Conservation (phyloP, 2,329 filamentous ascomycete species). For the Nothophaeocryptopus gaeumannii region DNA sequence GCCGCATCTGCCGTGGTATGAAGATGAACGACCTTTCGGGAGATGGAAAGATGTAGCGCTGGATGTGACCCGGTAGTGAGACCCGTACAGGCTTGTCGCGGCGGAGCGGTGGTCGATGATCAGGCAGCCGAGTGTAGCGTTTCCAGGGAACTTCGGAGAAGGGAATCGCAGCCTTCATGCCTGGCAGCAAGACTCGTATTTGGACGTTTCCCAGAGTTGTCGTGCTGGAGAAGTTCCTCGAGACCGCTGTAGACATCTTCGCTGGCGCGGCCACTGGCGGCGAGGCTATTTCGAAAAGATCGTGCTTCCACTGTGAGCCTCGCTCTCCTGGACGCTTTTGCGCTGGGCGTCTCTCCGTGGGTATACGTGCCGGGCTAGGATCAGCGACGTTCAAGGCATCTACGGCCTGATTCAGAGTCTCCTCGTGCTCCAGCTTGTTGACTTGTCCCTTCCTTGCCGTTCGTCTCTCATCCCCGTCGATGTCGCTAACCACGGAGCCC, state of each 20-base stretch:
- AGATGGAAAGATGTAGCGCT: conserved; percentile 88
- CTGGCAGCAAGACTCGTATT: conserved; percentile 75
- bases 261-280: conserved; percentile 35
- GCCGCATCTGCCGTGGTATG: conserved; percentile 87
- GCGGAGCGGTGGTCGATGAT: conserved; percentile 88
- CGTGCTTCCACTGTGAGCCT: conserved; percentile 65
- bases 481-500: conserved; percentile 56
- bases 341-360: too few species aligned
- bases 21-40: conserved; percentile 94
- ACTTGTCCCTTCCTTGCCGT: conserved; percentile 25
- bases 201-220: conserved; percentile 80
- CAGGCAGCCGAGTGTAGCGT: conserved; percentile 89
- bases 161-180: conserved; percentile 67
- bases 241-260: conserved; percentile 34
- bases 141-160: conserved; percentile 78
- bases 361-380: conserved; percentile 32
- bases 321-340: too few species aligned
- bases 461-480: conserved; percentile 52
- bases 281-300: conserved; percentile 45
- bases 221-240: conserved; percentile 67
- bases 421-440: conserved; percentile 36
- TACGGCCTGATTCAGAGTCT: conserved; percentile 54
- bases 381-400: conserved; percentile 52
- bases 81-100: conserved; percentile 96
- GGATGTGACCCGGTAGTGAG: conserved; percentile 74